These are phyloP conservation scores for Stylosanthes scabra DNA, from an alignment of 331 rosid genomes.

Conservation along the genomic window DNA sequence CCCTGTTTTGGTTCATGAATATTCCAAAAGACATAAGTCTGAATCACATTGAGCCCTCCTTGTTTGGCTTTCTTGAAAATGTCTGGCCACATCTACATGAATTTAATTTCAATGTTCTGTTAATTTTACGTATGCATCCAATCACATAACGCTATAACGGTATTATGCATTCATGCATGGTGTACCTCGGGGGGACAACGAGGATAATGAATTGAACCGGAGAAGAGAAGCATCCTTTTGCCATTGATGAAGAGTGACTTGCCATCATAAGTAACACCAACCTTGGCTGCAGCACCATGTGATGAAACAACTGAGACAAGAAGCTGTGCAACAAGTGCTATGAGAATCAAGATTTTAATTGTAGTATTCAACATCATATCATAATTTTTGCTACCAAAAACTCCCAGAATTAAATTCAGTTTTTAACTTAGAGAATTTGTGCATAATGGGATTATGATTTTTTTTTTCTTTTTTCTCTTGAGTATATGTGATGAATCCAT, in stretches of 20 bases:
- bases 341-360: constrained; percentile 11
- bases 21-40: constrained; percentile 34
- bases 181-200: constrained; percentile 29
- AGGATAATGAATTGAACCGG: constrained; percentile 63
- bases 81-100: constrained; percentile 28
- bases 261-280: constrained; percentile 58
- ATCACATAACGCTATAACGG: too few species aligned
- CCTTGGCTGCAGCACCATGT: not conserved
- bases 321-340: constrained; percentile 21
- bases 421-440: constrained; percentile 4
- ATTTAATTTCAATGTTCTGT: too few species aligned
- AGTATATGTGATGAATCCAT: not conserved
- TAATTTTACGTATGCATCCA: too few species aligned
- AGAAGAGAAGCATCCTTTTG: constrained; percentile 41
- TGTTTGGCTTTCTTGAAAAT: constrained; percentile 34
- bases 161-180: not conserved
- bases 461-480: not conserved
- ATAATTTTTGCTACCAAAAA: too few species aligned
- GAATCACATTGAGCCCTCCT: constrained; percentile 35
- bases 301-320: not conserved
- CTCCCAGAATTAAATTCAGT: not conserved
- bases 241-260: constrained; percentile 60
- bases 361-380: not conserved
- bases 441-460: not conserved
- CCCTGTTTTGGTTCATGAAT: constrained; percentile 27